Percentiles rank a stretch among this genome's conserved stretches.
These are phyloP conservation scores for Aureobasidium sp. DNA, from an alignment of 2,329 filamentous ascomycete genomes.

Conservation along the genomic window DNA sequence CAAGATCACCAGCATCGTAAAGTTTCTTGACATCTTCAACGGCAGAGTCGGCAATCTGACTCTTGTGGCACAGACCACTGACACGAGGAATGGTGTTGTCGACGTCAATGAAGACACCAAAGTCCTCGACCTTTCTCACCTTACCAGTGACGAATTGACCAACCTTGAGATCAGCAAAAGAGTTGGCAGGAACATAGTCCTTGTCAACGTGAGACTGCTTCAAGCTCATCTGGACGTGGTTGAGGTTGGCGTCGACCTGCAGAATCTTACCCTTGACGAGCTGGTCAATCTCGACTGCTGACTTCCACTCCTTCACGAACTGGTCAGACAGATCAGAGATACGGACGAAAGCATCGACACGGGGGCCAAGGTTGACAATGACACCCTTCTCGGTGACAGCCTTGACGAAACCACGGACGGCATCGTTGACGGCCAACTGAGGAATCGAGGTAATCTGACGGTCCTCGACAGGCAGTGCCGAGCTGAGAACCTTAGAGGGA, in stretches of 20 bases:
- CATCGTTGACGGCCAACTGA: slow-evolving; percentile 67
- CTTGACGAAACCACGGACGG: slow-evolving; percentile 87
- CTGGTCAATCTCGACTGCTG: slow-evolving; percentile 77
- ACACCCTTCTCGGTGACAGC: slow-evolving; percentile 82
- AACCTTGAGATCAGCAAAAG: slow-evolving; percentile 63
- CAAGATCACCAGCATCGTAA: slow-evolving; percentile 82
- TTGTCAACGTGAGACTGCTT: slow-evolving; percentile 78
- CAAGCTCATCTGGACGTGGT: slow-evolving; percentile 75
- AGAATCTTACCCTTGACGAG: slow-evolving; percentile 82
- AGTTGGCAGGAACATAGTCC: slow-evolving; percentile 64
- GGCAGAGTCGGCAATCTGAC: slow-evolving; percentile 77
- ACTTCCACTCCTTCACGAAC: slow-evolving; percentile 94
- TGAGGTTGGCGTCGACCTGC: slow-evolving; percentile 56
- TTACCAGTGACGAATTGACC: slow-evolving; percentile 83
- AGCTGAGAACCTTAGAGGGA: slow-evolving; percentile 83
- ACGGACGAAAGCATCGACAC: slow-evolving; percentile 73
- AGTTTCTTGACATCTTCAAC: slow-evolving; percentile 81
- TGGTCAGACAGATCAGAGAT: slow-evolving; percentile 83
- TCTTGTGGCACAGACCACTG: slow-evolving; percentile 86
- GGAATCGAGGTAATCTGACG: slow-evolving; percentile 62
- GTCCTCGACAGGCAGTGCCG: slow-evolving; percentile 71
- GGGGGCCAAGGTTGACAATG: slow-evolving; percentile 75
- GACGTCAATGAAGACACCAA: slow-evolving; percentile 86
- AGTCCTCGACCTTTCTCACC: slow-evolving; percentile 88
- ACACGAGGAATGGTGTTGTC: slow-evolving; percentile 74